Evolutionary conservation across 805 yeast species (phyloP).

Genomic region (Lachancea kluyveri): DNA sequence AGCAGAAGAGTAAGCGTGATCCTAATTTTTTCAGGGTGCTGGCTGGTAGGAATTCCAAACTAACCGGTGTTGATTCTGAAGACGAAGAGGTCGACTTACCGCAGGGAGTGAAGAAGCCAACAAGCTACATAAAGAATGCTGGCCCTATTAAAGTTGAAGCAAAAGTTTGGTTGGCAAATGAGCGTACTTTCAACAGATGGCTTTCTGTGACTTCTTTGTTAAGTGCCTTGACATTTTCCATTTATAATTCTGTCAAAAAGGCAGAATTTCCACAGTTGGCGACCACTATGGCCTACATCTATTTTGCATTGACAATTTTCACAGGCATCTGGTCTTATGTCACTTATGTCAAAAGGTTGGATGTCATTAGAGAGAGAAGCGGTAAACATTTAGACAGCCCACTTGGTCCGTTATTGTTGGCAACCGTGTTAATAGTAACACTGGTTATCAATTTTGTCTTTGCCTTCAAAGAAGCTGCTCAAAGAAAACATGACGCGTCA

Average conservation of each 20-base stretch:
- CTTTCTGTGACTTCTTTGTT: conserved; percentile 80
- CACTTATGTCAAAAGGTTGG: conserved; percentile 64
- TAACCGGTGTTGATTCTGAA: conserved; percentile 67
- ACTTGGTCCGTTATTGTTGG: conserved; percentile 79
- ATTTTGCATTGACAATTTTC: conserved; percentile 77
- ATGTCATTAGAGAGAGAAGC: conserved; percentile 70
- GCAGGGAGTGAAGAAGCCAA: conserved; percentile 83
- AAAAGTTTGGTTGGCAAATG: conserved; percentile 97
- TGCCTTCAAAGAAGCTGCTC: conserved; percentile 44
- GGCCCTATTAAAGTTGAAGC: conserved; percentile 95
- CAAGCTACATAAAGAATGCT: conserved; percentile 69
- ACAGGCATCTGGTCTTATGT: conserved; percentile 86
- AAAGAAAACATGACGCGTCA: conserved; percentile 6
- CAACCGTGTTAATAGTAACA: conserved; percentile 59
- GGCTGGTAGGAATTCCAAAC: conserved; percentile 37
- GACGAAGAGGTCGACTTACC: conserved; percentile 85
- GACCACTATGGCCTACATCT: conserved; percentile 63
- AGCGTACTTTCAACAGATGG: conserved; percentile 96
- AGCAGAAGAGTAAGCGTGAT: conserved; percentile 21
- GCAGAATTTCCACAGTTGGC: conserved; percentile 65
- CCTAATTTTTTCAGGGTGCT: conserved; percentile 32
- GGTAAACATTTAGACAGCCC: conserved; percentile 87
- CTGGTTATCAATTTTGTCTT: conserved; percentile 66
- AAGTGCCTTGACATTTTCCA: conserved; percentile 77
- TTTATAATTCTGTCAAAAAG: conserved; percentile 65